Evolutionary conservation across 2,329 filamentous ascomycete genomes (phyloP), one percentile per base, ranked within the genome.

Genomic region (Phaeosphaeria sp.): DNA sequence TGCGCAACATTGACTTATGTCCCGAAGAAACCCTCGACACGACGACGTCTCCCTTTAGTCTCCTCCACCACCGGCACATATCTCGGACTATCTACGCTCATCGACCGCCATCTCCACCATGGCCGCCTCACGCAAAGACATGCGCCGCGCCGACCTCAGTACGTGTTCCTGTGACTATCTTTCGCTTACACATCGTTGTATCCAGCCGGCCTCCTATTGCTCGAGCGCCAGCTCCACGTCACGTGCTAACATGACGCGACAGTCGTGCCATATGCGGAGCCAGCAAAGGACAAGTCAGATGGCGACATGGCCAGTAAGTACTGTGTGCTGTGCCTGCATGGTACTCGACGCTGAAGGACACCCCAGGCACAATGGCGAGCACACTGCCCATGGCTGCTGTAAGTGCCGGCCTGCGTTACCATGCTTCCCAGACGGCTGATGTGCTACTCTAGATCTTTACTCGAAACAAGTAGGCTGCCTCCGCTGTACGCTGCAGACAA

Each of bases 381-480:
- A 96, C 93, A 36, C 83, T 98, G 74, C 94, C 94, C 57, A 97
- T 97, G 94, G 93, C 92, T 57, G 93, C 93, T 63, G 86, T 89
- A 81, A 77, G 83, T 82, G 53, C 58, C 45, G 49, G 59, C 50
- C 46, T 47, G 59, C 48, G 11, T 51, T 50, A 45, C 59, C 51
- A 59, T 51, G 59, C 65, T 57, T 59, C 70, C 64, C 64, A 60
- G 69, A 65, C 63, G 50, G 68, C 71, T 76, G 60, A 74, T 64
- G 67, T 65, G 49, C 42, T 63, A 43, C 51, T 55, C 59, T 63
- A 88, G 85, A 96, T 97, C 85, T 95, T 97, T 76, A 95, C 91
- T 69, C 86, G 93, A 67, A 97, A 96, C 81, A 91, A 91, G 85
- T 95, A 80, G 79, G 82, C 62, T 42, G 36, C 48, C 48, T 50